Evolutionary conservation across 805 yeast genomes (phyloP).

Genomic region (Candida nanaspora): DNA sequence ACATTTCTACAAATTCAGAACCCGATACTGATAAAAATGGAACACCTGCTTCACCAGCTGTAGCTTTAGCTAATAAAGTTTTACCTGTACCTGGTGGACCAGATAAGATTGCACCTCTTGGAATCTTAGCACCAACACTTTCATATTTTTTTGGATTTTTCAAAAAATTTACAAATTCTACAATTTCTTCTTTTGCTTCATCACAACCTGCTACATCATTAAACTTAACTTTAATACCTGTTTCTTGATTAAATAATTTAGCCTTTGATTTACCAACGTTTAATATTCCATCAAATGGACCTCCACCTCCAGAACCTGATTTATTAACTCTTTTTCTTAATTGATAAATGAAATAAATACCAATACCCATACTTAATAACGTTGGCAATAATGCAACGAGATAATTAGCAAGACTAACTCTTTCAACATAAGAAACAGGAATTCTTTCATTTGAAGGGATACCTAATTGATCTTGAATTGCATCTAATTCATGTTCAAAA

Average conservation of each 20-base stretch:
- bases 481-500: constrained; percentile 74
- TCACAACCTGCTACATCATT: constrained; percentile 93
- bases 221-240: constrained; percentile 74
- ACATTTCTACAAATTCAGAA: constrained; percentile 95
- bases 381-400: constrained; percentile 84
- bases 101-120: constrained; percentile 88
- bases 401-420: constrained; percentile 58
- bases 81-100: constrained; percentile 99
- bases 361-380: constrained; percentile 76
- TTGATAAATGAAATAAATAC: constrained; percentile 52
- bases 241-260: constrained; percentile 75
- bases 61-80: constrained; percentile 85
- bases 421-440: constrained; percentile 75
- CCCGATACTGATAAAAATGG: constrained; percentile 90
- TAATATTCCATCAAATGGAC: constrained; percentile 77
- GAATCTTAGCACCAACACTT: constrained; percentile 86
- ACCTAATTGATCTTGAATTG: constrained; percentile 64
- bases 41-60: constrained; percentile 95
- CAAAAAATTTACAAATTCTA: constrained; percentile 89
- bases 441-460: constrained; percentile 58
- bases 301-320: constrained; percentile 49
- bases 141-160: constrained; percentile 83
- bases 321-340: constrained; percentile 36
- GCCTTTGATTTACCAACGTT: constrained; percentile 89
- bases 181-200: constrained; percentile 89